These are phyloP conservation scores for Dioszegia crocea DNA, from an alignment of 768 basidiomycete genomes.

Conservation along the genomic window DNA sequence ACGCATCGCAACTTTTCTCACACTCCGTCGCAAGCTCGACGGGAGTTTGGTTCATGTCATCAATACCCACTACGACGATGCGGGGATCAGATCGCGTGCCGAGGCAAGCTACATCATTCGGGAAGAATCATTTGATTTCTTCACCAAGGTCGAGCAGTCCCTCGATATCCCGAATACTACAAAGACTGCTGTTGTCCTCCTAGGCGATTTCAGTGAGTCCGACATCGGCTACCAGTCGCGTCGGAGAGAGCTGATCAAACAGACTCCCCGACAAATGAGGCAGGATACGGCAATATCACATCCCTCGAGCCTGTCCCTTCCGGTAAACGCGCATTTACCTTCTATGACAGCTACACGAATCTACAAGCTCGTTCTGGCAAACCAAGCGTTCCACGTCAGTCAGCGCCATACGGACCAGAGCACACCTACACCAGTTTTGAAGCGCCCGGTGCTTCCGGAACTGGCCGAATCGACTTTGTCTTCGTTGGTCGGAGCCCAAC, in stretches of 20 bases:
- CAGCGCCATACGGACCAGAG: constrained; percentile 23
- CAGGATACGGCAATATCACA: constrained; percentile 46
- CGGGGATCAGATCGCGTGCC: constrained; percentile 36
- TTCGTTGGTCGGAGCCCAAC: not conserved
- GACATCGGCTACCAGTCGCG: not conserved
- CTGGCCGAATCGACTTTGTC: constrained; percentile 34
- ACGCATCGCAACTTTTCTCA: constrained; percentile 43
- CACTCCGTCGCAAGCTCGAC: constrained; percentile 13
- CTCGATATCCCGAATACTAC: not conserved
- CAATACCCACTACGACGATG: constrained; percentile 50
- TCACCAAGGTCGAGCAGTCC: constrained; percentile 7
- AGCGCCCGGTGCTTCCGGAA: constrained; percentile 9
- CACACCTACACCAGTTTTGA: constrained; percentile 28
- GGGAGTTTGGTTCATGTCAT: constrained; percentile 32
- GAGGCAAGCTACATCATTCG: constrained; percentile 45
- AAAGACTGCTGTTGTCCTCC: constrained; percentile 29
- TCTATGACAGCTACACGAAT: constrained; percentile 16
- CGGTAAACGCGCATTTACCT: constrained; percentile 18
- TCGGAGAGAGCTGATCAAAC: not conserved
- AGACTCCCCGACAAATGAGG: constrained; percentile 47
- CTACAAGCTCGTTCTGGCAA: constrained; percentile 10
- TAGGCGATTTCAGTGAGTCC: constrained; percentile 47
- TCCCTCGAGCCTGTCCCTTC: constrained; percentile 22
- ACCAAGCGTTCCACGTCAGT: constrained; percentile 5
- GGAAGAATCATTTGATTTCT: constrained; percentile 21